Base-by-base conservation (phyloP, 2,329 filamentous ascomycete genomes). In the Penicillium hordei region DNA sequence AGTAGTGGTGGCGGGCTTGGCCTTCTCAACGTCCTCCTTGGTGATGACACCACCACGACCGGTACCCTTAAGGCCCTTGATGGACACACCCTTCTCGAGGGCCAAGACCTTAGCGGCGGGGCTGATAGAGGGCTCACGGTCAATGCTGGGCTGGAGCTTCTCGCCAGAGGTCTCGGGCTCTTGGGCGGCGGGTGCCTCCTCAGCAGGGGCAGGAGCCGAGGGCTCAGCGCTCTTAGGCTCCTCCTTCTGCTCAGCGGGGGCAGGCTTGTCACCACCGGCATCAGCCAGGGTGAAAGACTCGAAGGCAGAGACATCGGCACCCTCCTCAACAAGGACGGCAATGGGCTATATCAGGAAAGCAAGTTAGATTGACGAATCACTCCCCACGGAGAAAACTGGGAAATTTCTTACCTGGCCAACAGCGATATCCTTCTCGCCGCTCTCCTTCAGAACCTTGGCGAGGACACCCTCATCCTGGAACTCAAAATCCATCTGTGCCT, bases 401-500 rank as follows among this genome's bases (percentile, higher is more conserved):
- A 58, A 52, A 63, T 69, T 52, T 86, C 91, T 81, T 86, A 99
- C 94, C 79, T 89, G 94, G 76, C 94, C 94, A 70, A 99, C 92
- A 31, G 93, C 77, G 62, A 99, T 82, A 76, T 99, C 94, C 83
- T 97, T 99, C 78, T 89, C 89, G 65, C 95, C 95, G 60, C 89
- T 88, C 45, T 96, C 90, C 81, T 92, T 94, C 72, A 99, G 82
- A 64, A 97, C 85, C 85, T 96, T 96, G 71, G 94, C 93, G 67
- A 99, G 84, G 60, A 96, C 85, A 82, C 93, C 94, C 76, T 97
- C 94, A 73, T 99, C 94, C 80, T 99, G 94, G 80, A 96, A 97
- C 80, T 99, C 94, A 76, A 99, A 97, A 82, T 99, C 94, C 94
- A 99, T 99, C 82, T 97, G 94, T 65, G 94, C 94, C 85, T 99